Evolutionary conservation across 345 rosid genomes (phyloP).

Genomic region (Brassica nigra): DNA sequence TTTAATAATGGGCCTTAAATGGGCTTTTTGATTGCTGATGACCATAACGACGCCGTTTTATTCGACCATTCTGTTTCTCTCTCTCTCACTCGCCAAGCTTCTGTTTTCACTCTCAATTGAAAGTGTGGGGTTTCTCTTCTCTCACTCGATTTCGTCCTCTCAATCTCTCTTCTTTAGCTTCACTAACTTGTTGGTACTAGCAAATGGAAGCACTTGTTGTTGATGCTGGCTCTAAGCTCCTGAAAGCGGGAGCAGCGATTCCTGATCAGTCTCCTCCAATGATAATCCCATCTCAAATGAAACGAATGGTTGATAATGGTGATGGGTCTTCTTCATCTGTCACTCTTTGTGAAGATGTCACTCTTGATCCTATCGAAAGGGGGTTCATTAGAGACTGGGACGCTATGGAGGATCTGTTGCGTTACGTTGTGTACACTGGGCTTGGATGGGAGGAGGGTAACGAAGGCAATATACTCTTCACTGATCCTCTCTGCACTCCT

Average conservation of each 20-base stretch:
- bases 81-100: background rate
- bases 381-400: slow-evolving; percentile 92
- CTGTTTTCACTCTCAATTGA: background rate
- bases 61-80: background rate
- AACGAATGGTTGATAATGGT: slow-evolving; percentile 71
- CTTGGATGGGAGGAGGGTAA: slow-evolving; percentile 95
- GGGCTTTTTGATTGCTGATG: background rate
- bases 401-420: slow-evolving; percentile 92
- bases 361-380: slow-evolving; percentile 75
- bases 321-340: background rate
- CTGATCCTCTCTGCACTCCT: slow-evolving; percentile 85
- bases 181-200: background rate
- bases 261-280: slow-evolving; percentile 93
- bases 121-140: background rate
- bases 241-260: slow-evolving; percentile 94
- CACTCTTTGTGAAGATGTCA: slow-evolving; percentile 53
- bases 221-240: slow-evolving; percentile 88
- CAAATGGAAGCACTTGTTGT: slow-evolving; percentile 91
- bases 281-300: slow-evolving; percentile 91
- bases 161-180: slow-evolving; percentile 10
- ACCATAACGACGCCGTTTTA: background rate
- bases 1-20: background rate
- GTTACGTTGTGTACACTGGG: slow-evolving; percentile 80
- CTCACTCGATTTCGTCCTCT: background rate
- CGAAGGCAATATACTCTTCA: slow-evolving; percentile 93